These are phyloP conservation scores for Chaetothyriales sp. DNA, from an alignment of 2,329 filamentous ascomycete species.

Conservation along the genomic window DNA sequence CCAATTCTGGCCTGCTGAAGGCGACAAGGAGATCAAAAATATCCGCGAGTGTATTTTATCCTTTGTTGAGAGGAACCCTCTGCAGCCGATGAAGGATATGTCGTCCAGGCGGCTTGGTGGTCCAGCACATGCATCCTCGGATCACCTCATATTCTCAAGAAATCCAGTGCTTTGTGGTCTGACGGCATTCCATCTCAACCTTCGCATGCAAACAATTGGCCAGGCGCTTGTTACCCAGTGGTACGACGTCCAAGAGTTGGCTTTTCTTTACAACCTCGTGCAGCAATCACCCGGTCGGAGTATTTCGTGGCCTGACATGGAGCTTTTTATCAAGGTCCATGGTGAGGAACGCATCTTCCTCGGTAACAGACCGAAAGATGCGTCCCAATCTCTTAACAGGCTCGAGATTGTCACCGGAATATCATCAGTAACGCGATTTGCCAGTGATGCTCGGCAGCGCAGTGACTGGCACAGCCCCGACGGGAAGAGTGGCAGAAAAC, in stretches of 20 bases:
- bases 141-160: constrained; percentile 18
- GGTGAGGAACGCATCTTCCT: constrained; percentile 21
- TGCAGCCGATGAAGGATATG: not conserved
- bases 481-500: constrained; percentile 15
- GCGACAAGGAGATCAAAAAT: constrained; percentile 15
- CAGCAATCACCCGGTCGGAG: constrained; percentile 9
- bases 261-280: constrained; percentile 21
- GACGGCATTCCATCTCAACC: constrained; percentile 18
- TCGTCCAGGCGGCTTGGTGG: not conserved
- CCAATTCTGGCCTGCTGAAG: constrained; percentile 19
- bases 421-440: constrained; percentile 18
- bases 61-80: not conserved
- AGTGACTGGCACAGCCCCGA: constrained; percentile 14
- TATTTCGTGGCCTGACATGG: constrained; percentile 21
- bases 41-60: constrained; percentile 1
- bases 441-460: constrained; percentile 14
- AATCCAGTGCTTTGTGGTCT: constrained; percentile 19
- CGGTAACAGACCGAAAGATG: constrained; percentile 19
- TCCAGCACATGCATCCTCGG: constrained; percentile 4
- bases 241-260: constrained; percentile 20
- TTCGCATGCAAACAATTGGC: constrained; percentile 18
- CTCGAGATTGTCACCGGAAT: constrained; percentile 20
- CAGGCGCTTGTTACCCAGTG: constrained; percentile 18
- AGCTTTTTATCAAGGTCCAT: constrained; percentile 21
- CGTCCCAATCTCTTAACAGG: constrained; percentile 18